These are phyloP conservation scores for Wickerhamomyces rabaulensis DNA, from an alignment of 805 yeast species.

Conservation along the genomic window DNA sequence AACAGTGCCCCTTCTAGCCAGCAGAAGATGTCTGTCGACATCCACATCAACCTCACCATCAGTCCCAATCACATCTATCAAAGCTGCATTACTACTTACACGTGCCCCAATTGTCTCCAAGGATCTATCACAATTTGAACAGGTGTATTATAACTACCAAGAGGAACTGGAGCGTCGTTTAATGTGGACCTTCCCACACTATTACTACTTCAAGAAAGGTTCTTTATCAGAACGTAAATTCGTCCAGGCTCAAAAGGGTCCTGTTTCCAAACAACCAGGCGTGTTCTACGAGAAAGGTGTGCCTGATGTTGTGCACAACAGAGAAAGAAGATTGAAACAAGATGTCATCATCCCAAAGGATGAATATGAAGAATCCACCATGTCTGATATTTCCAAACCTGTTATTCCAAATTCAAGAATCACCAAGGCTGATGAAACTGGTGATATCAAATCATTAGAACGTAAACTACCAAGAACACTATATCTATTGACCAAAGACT, in stretches of 20 bases:
- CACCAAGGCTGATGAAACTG: conserved; percentile 69
- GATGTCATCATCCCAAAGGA: conserved; percentile 65
- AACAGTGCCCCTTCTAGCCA: conserved; percentile 5
- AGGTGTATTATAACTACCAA: conserved; percentile 75
- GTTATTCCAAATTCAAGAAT: conserved; percentile 64
- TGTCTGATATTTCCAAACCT: conserved; percentile 60
- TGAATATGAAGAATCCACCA: conserved; percentile 32
- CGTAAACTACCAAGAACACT: conserved; percentile 76
- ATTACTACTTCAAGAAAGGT: conserved; percentile 87
- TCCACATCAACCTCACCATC: conserved; percentile 15
- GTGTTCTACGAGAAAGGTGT: conserved; percentile 78
- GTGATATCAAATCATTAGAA: conserved; percentile 66
- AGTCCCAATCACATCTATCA: conserved; percentile 16
- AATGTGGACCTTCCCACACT: conserved; percentile 97
- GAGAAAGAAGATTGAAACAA: conserved; percentile 85
- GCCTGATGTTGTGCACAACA: conserved; percentile 81
- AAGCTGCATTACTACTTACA: conserved; percentile 60
- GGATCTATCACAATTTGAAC: conserved; percentile 66
- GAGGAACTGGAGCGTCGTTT: conserved; percentile 80
- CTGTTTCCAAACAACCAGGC: conserved; percentile 65
- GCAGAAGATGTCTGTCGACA: conserved; percentile 20
- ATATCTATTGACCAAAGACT: conserved; percentile 60
- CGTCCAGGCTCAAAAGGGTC: conserved; percentile 68
- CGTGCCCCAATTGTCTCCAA: conserved; percentile 84
- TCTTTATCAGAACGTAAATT: conserved; percentile 82